These are phyloP conservation scores for Pogostemon cablin DNA, from an alignment of 257 asterid species.

Conservation along the genomic window DNA sequence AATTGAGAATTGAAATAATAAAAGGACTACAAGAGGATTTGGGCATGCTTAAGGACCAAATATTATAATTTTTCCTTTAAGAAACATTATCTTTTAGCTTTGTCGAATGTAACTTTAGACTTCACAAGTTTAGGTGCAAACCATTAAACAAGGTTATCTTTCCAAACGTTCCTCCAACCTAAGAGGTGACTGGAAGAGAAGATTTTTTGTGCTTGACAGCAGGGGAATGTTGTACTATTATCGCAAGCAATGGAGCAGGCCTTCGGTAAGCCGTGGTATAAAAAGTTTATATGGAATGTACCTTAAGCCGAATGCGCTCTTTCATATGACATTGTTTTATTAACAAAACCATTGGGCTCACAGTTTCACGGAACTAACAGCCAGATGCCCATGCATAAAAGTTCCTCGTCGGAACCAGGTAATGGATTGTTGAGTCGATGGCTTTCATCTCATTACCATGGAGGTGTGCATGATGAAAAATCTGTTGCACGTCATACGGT, in stretches of 20 bases:
- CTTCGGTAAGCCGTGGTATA: conserved; percentile 56
- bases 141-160: conserved; percentile 81
- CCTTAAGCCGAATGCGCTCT: conserved; percentile 20
- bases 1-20: too few relatives aligned
- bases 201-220: conserved; percentile 81
- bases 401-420: conserved; percentile 63
- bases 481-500: conserved; percentile 77
- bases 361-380: conserved; percentile 63
- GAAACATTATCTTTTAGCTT: conserved; percentile 4
- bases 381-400: conserved; percentile 48
- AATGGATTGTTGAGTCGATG: conserved; percentile 80
- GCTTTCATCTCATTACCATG: conserved; percentile 93
- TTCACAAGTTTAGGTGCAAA: conserved; percentile 88
- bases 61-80: too few relatives aligned
- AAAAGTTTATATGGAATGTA: not conserved
- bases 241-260: conserved; percentile 77
- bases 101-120: conserved; percentile 44
- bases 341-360: conserved; percentile 36
- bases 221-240: conserved; percentile 82
- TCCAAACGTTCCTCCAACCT: conserved; percentile 76
- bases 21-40: too few relatives aligned
- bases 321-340: conserved; percentile 25
- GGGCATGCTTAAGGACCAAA: too few relatives aligned
- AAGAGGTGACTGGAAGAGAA: conserved; percentile 95
- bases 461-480: conserved; percentile 76